These are phyloP conservation scores for Xylariaceae sp. DNA, from an alignment of 2,329 filamentous ascomycete genomes.

Conservation along the genomic window DNA sequence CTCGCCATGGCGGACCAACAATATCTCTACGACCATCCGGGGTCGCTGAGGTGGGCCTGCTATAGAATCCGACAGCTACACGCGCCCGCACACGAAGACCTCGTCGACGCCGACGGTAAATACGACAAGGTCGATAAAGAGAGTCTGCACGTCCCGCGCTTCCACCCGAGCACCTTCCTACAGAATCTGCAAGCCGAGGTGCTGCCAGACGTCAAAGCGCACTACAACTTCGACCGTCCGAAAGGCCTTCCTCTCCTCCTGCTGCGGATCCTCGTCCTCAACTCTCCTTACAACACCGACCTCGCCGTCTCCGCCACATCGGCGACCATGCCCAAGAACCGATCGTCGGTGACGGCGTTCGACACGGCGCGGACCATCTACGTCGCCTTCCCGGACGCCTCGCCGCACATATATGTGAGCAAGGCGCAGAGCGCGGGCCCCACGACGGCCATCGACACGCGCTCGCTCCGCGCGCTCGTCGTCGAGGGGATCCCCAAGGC, in stretches of 20 bases:
- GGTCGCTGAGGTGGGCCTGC: slow-evolving; percentile 59
- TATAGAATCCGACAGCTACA: slow-evolving; percentile 53
- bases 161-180: slow-evolving; percentile 76
- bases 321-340: slow-evolving; percentile 6
- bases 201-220: slow-evolving; percentile 73
- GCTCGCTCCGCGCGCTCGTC: slow-evolving; percentile 64
- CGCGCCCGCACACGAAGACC: slow-evolving; percentile 35
- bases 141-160: slow-evolving; percentile 56
- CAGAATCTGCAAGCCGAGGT: slow-evolving; percentile 69
- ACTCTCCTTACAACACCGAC: slow-evolving; percentile 70
- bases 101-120: slow-evolving; percentile 23
- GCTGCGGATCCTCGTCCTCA: slow-evolving; percentile 72
- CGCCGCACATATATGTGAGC: slow-evolving; percentile 67
- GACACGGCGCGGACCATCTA: slow-evolving; percentile 69
- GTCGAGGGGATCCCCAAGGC: slow-evolving; percentile 78
- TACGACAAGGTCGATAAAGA: slow-evolving; percentile 38
- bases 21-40: slow-evolving; percentile 60
- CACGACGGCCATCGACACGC: slow-evolving; percentile 45
- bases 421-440: slow-evolving; percentile 42
- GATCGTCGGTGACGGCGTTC: slow-evolving; percentile 38
- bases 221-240: slow-evolving; percentile 75
- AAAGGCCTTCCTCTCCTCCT: slow-evolving; percentile 63
- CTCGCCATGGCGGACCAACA: slow-evolving; percentile 64
- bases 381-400: slow-evolving; percentile 75
- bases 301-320: slow-evolving; percentile 37